Percentiles rank a stretch among this genome's conserved stretches.
Evolutionary conservation across 257 asterid genomes (phyloP).

Genomic region (Ophiorrhiza pumila): DNA sequence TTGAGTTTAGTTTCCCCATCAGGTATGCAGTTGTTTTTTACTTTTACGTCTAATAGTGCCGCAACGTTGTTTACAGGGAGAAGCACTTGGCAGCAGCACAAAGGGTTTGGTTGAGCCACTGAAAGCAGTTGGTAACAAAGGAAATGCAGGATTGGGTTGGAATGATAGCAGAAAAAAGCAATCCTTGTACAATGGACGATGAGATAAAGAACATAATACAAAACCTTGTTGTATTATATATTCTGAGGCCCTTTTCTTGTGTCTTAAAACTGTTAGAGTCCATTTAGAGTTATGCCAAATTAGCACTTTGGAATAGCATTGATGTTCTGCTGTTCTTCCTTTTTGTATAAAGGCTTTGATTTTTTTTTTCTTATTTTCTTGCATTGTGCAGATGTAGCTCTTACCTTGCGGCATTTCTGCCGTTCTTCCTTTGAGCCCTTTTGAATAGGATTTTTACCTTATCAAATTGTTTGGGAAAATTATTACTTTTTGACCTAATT

Average conservation of each 20-base stretch:
- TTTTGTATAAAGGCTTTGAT: neutral
- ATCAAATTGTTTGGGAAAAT: too few species aligned
- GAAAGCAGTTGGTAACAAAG: slow-evolving; percentile 73
- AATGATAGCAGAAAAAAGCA: slow-evolving; percentile 45
- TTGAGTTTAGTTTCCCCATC: too few species aligned
- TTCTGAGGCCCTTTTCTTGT: neutral
- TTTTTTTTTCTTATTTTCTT: too few species aligned
- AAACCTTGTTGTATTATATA: neutral
- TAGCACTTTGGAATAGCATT: too few species aligned
- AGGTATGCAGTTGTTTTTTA: neutral
- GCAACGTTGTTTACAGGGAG: slow-evolving; percentile 48
- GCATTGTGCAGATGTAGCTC: too few species aligned
- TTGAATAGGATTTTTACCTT: too few species aligned
- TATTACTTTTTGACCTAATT: too few species aligned
- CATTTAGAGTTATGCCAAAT: too few species aligned
- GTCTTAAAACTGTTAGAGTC: too few species aligned
- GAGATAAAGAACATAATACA: neutral
- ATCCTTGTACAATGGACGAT: neutral
- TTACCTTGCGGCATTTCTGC: too few species aligned
- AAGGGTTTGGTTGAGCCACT: slow-evolving; percentile 79
- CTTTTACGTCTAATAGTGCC: neutral
- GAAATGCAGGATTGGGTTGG: slow-evolving; percentile 93
- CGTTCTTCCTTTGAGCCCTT: too few species aligned
- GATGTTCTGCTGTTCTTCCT: too few species aligned
- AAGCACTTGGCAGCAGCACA: slow-evolving; percentile 63